These are phyloP conservation scores for Umbelopsis vinacea DNA, from an alignment of 192 early-diverging fungal species.

Conservation along the genomic window DNA sequence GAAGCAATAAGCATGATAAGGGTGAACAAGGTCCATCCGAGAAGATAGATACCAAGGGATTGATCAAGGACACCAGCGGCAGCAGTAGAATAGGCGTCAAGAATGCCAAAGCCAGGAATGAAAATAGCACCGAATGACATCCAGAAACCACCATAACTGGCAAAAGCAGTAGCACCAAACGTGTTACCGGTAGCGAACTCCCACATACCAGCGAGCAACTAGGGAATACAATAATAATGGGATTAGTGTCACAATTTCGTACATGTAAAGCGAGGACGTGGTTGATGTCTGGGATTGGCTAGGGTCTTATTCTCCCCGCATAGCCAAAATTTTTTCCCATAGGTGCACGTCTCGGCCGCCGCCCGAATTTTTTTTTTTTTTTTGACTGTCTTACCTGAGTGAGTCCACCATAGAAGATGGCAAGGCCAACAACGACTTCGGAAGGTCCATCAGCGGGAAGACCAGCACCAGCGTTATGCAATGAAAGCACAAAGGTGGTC, in stretches of 20 bases:
- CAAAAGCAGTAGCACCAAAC: constrained; percentile 83
- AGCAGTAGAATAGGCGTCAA: constrained; percentile 44
- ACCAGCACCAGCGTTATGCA: constrained; percentile 71
- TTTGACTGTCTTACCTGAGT: constrained; percentile 49
- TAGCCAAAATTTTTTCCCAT: background rate
- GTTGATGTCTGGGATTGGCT: too few species aligned
- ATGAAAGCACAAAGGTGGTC: constrained; percentile 72
- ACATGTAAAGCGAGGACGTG: background rate
- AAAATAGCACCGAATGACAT: constrained; percentile 62
- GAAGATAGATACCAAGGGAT: constrained; percentile 67
- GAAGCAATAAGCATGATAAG: constrained; percentile 70
- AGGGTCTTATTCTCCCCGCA: too few species aligned
- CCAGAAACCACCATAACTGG: constrained; percentile 75
- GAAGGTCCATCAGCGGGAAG: constrained; percentile 54
- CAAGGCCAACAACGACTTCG: constrained; percentile 64
- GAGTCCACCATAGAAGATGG: constrained; percentile 78
- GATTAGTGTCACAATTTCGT: too few species aligned
- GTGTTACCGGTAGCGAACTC: constrained; percentile 80
- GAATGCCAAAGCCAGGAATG: constrained; percentile 59
- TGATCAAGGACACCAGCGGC: constrained; percentile 38
- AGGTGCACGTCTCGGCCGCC: too few species aligned
- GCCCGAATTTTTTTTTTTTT: too few species aligned
- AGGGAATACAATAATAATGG: too few species aligned
- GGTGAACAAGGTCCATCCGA: constrained; percentile 73
- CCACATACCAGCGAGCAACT: constrained; percentile 83